Percentiles rank a stretch among this genome's conserved stretches.
Evolutionary conservation across 306 rosid genomes (phyloP).

Genomic region (Abrus pulchellus): DNA sequence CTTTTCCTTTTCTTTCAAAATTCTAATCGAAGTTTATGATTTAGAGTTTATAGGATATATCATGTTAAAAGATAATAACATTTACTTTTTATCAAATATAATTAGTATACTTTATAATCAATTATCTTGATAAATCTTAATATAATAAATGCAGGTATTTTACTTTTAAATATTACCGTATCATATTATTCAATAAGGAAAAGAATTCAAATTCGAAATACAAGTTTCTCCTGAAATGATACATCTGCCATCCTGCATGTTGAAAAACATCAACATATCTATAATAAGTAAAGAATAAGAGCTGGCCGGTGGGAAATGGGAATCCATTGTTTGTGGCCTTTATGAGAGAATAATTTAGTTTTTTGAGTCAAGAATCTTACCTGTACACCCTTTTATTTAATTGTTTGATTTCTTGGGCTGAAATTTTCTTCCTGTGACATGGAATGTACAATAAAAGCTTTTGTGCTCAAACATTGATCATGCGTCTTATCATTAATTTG

Average conservation of each 20-base stretch:
- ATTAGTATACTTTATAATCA: neutral
- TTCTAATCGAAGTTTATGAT: no score
- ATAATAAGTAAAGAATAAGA: constrained; percentile 38
- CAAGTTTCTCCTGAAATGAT: neutral
- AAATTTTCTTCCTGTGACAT: constrained; percentile 20
- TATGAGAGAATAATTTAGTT: constrained; percentile 35
- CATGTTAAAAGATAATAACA: no score
- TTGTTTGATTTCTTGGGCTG: neutral
- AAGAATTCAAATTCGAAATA: neutral
- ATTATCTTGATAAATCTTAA: neutral
- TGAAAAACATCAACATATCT: constrained; percentile 22
- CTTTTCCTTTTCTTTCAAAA: no score
- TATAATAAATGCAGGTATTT: neutral
- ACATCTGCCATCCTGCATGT: neutral
- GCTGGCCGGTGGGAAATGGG: constrained; percentile 39
- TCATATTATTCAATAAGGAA: no score
- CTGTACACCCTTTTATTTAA: constrained; percentile 10
- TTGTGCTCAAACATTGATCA: neutral
- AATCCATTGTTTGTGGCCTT: constrained; percentile 47
- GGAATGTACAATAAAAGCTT: neutral
- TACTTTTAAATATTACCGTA: no score
- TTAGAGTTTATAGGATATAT: no score
- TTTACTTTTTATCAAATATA: neutral
- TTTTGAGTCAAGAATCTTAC: constrained; percentile 23
- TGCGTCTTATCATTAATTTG: neutral